Percentiles rank a stretch among this genome's conserved stretches.
Conservation (phyloP, 352 stramenopile species). For the Hyaloperonospora arabidopsidis region DNA sequence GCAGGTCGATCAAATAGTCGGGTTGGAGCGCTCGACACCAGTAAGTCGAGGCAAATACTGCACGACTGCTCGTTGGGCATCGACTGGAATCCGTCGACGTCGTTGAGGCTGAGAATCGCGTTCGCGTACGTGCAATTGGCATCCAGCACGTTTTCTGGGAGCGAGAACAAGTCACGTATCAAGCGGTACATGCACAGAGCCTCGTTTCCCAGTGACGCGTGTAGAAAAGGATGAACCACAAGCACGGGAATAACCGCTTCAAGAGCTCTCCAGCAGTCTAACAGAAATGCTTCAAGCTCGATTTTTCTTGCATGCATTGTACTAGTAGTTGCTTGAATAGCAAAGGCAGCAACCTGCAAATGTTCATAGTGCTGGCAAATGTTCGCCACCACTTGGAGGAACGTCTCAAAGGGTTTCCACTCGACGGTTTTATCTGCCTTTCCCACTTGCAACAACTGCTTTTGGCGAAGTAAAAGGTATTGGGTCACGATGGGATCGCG, state of each 20-base stretch:
- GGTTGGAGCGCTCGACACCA: conserved; percentile 12
- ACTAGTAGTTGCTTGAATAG: conserved; percentile 31
- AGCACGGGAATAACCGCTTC: conserved; percentile 42
- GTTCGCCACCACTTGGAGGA: conserved; percentile 31
- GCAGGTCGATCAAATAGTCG: conserved; percentile 4
- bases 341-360: conserved; percentile 34
- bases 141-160: conserved; percentile 40
- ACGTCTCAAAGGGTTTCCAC: conserved; percentile 47
- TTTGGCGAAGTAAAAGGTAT: conserved; percentile 13
- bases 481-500: conserved; percentile 26
- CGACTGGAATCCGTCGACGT: conserved; percentile 32
- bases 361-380: conserved; percentile 34
- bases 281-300: conserved; percentile 41
- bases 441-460: conserved; percentile 7
- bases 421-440: conserved; percentile 17
- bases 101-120: conserved; percentile 49
- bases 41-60: conserved; percentile 50
- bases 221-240: conserved; percentile 36
- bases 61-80: conserved; percentile 33
- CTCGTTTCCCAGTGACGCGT: conserved; percentile 26
- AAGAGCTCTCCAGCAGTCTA: conserved; percentile 38
- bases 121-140: conserved; percentile 49
- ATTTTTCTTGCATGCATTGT: conserved; percentile 28
- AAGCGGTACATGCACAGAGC: conserved; percentile 40
- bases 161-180: conserved; percentile 45